Conservation (phyloP, 2,329 filamentous ascomycete species). For the Cercospora berteroae region DNA sequence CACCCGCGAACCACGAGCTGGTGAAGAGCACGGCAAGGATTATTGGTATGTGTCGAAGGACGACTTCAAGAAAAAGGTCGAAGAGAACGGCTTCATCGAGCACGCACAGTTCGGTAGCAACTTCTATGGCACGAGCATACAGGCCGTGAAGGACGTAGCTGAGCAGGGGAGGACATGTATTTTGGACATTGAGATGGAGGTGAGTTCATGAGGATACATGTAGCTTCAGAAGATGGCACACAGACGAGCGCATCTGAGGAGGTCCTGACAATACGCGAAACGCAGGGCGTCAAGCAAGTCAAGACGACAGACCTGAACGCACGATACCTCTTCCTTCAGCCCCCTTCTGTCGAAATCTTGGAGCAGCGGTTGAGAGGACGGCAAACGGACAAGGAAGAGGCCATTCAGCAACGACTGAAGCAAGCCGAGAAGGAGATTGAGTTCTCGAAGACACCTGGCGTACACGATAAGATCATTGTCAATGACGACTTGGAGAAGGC, state of each 20-base stretch:
- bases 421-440: slow-evolving; percentile 75
- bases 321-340: slow-evolving; percentile 80
- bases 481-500: slow-evolving; percentile 64
- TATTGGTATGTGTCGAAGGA: slow-evolving; percentile 74
- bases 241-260: neutral
- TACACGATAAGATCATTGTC: slow-evolving; percentile 64
- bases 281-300: slow-evolving; percentile 84
- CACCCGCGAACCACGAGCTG: slow-evolving; percentile 71
- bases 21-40: slow-evolving; percentile 72
- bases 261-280: neutral
- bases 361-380: slow-evolving; percentile 72
- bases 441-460: slow-evolving; percentile 65
- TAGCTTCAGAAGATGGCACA: neutral
- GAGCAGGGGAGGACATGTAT: slow-evolving; percentile 71
- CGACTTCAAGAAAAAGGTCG: slow-evolving; percentile 66
- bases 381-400: slow-evolving; percentile 75
- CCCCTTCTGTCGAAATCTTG: slow-evolving; percentile 70
- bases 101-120: slow-evolving; percentile 83
- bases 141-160: slow-evolving; percentile 72
- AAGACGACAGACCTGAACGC: slow-evolving; percentile 71
- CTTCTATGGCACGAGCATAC: slow-evolving; percentile 79
- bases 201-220: slow-evolving; percentile 38
- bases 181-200: slow-evolving; percentile 96
- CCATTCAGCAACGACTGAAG: slow-evolving; percentile 64
- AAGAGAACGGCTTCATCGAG: slow-evolving; percentile 76